phyloP scores from a whole-genome alignment of 2,329 filamentous ascomycete genomes.

The Xylariales sp. region DNA sequence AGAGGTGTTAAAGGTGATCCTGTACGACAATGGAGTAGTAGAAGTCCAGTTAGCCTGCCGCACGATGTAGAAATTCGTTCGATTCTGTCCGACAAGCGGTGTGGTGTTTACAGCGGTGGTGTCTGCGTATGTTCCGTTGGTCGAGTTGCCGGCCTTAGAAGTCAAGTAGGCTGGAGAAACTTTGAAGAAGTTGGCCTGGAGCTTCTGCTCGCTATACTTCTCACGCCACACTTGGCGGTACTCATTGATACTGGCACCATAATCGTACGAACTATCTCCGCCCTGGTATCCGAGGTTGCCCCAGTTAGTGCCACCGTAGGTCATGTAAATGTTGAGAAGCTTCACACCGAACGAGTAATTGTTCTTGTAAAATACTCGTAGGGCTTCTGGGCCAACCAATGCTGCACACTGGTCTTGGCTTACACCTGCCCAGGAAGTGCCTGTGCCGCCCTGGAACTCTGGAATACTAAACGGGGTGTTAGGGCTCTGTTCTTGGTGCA shows the following conservation, averaged over 20 bases:
- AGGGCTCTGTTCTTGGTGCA: slow-evolving; percentile 56
- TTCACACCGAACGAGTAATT: slow-evolving; percentile 27
- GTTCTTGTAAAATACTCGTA: slow-evolving; percentile 77
- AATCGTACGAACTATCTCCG: slow-evolving; percentile 57
- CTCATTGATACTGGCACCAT: slow-evolving; percentile 59
- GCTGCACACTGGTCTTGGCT: slow-evolving; percentile 61
- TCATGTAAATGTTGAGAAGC: slow-evolving; percentile 1
- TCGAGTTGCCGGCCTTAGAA: slow-evolving; percentile 48
- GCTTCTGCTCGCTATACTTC: slow-evolving; percentile 77
- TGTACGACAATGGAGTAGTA: slow-evolving; percentile 53
- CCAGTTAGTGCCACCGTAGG: slow-evolving; percentile 73
- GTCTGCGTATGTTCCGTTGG: slow-evolving; percentile 46
- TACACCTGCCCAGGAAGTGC: slow-evolving; percentile 70
- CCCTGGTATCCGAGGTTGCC: slow-evolving; percentile 71
- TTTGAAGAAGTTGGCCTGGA: slow-evolving; percentile 70
- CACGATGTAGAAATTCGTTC: slow-evolving; percentile 56
- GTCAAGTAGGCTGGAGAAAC: slow-evolving; percentile 68
- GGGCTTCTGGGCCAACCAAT: slow-evolving; percentile 67
- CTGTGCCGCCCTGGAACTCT: slow-evolving; percentile 62
- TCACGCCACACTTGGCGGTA: slow-evolving; percentile 64
- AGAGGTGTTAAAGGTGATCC: slow-evolving; percentile 57
- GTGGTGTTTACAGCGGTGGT: slow-evolving; percentile 54
- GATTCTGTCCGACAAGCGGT: slow-evolving; percentile 50
- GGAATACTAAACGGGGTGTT: slow-evolving; percentile 48
- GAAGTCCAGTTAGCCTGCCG: slow-evolving; percentile 64